Conservation (phyloP, 108 stramenopile genomes). For the Cyclostephanos tholiformis region DNA sequence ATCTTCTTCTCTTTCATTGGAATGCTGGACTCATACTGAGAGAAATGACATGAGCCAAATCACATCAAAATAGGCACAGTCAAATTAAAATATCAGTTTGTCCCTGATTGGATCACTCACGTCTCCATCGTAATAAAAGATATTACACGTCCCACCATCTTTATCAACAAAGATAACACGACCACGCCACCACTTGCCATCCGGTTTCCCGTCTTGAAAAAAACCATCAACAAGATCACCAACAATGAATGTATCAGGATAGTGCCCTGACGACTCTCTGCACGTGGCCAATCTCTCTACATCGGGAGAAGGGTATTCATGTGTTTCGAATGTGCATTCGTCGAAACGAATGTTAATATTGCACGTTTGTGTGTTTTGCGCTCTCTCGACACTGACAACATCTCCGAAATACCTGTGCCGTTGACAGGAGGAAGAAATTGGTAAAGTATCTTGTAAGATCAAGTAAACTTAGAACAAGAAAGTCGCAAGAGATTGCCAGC, state of each 20-base stretch:
- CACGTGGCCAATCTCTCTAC: not conserved
- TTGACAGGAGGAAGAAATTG: not conserved
- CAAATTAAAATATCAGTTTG: not conserved
- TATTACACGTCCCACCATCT: constrained; percentile 36
- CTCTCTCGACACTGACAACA: not conserved
- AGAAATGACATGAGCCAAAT: not conserved
- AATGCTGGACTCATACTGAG: constrained; percentile 43
- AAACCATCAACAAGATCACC: constrained; percentile 46
- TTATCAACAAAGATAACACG: constrained; percentile 34
- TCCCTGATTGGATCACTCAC: constrained; percentile 24
- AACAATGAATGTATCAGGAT: constrained; percentile 25
- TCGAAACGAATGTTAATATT: not conserved
- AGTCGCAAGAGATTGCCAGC: not conserved
- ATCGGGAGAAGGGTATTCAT: not conserved
- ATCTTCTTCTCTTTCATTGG: constrained; percentile 46
- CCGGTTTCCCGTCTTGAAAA: constrained; percentile 22
- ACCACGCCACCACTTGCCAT: constrained; percentile 43
- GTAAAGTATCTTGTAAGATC: not conserved
- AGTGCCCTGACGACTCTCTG: constrained; percentile 1
- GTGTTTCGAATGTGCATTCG: not conserved
- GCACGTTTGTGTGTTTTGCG: not conserved
- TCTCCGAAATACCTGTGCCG: constrained; percentile 6
- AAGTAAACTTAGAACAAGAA: too few species aligned
- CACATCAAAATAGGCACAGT: not conserved
- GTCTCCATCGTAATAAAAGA: constrained; percentile 41